Percentiles rank a stretch among this genome's conserved stretches.
phyloP scores from a whole-genome alignment of 148 eudicot genomes.

The Dysphania ambrosioides region DNA sequence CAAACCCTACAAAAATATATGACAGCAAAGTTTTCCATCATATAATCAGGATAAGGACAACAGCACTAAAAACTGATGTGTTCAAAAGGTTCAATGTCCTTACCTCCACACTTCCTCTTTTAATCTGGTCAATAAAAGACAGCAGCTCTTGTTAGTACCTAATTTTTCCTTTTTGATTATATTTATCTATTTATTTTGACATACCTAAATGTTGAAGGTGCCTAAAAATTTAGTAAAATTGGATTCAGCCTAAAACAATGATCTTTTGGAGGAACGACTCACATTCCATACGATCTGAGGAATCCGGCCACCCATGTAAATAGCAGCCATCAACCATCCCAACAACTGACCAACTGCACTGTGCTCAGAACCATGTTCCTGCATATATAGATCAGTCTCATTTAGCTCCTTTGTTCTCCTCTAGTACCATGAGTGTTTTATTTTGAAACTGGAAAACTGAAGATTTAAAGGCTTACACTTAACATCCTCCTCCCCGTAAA shows the following conservation, averaged over 20 bases:
- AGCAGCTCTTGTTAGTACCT: constrained; percentile 23
- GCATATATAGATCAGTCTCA: constrained; percentile 10
- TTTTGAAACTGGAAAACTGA: no score
- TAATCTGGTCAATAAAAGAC: constrained; percentile 51
- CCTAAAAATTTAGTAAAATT: not conserved
- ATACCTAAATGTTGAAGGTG: not conserved
- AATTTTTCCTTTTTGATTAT: no score
- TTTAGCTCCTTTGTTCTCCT: not conserved
- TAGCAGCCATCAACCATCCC: constrained; percentile 98
- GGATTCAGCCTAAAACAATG: no score
- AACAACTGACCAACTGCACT: constrained; percentile 62
- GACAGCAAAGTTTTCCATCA: not conserved
- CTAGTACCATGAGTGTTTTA: not conserved
- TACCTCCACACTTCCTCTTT: constrained; percentile 89
- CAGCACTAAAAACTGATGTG: not conserved
- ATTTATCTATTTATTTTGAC: no score
- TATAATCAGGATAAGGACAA: not conserved
- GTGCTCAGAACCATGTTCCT: constrained; percentile 45
- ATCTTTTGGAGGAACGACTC: constrained; percentile 23
- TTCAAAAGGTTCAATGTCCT: not conserved
- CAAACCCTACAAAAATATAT: constrained; percentile 57
- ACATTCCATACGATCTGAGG: constrained; percentile 92
- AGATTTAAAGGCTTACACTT: constrained; percentile 36
- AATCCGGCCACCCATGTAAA: constrained; percentile 95
- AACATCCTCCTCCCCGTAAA: constrained; percentile 56